Evolutionary conservation across 2,329 filamentous ascomycete species (phyloP).

Genomic region (Pestalotiopsis sp.): DNA sequence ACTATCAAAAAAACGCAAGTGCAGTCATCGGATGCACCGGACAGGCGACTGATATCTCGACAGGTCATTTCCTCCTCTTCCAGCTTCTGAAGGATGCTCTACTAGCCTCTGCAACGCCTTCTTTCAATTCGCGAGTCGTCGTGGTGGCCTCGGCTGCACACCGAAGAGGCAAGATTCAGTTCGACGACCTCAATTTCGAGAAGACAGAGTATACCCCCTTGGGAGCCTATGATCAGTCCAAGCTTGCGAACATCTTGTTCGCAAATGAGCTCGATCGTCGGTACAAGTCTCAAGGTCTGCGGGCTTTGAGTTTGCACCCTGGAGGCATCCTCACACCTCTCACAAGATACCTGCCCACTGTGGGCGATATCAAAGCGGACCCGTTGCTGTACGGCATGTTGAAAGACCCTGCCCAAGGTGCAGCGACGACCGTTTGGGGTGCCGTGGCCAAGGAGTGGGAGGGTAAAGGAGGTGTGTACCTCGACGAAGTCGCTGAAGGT

Average conservation of each 20-base stretch:
- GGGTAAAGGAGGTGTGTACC: conserved; percentile 41
- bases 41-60: background rate
- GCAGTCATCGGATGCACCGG: background rate
- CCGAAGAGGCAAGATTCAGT: conserved; percentile 31
- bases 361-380: conserved; percentile 13
- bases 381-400: conserved; percentile 13
- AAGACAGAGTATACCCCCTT: conserved; percentile 36
- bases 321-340: conserved; percentile 42
- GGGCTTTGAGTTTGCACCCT: conserved; percentile 41
- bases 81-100: conserved; percentile 17
- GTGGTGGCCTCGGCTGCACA: conserved; percentile 44
- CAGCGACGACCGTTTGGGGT: conserved; percentile 46
- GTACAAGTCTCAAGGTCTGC: background rate
- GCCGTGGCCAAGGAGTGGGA: conserved; percentile 40
- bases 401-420: conserved; percentile 44
- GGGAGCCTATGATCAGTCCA: conserved; percentile 48
- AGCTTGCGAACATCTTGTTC: conserved; percentile 47
- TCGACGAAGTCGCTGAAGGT: background rate
- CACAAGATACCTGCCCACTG: conserved; percentile 20
- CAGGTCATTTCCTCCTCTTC: conserved; percentile 20
- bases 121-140: conserved; percentile 46
- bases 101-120: conserved; percentile 17
- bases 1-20: background rate
- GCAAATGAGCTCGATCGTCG: background rate
- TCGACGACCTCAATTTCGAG: conserved; percentile 42